phyloP scores from a whole-genome alignment of 352 stramenopile genomes.

The Globisporangium recalcitrans region DNA sequence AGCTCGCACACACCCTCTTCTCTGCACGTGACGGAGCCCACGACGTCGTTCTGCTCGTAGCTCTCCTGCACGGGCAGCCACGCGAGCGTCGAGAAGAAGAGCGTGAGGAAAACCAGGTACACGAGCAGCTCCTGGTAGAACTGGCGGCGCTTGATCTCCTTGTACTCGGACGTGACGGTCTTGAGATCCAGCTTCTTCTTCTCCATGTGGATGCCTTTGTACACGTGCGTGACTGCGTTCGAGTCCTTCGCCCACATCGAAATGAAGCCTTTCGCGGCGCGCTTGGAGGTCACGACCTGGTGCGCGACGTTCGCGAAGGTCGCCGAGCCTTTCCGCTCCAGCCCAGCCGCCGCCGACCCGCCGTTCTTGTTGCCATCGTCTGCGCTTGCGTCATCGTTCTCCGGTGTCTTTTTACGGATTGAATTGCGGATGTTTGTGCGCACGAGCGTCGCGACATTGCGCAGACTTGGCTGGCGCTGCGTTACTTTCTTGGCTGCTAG shows the following conservation, averaged over 20 bases:
- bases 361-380: not conserved
- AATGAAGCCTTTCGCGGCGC: constrained; percentile 63
- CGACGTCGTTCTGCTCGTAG: constrained; percentile 84
- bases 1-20: constrained; percentile 79
- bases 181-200: constrained; percentile 86
- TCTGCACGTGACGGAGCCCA: constrained; percentile 66
- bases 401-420: constrained; percentile 8
- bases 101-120: constrained; percentile 68
- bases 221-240: constrained; percentile 43
- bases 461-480: constrained; percentile 41
- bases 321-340: constrained; percentile 20
- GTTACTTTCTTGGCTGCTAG: constrained; percentile 23
- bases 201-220: constrained; percentile 86
- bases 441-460: constrained; percentile 59
- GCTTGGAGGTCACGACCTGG: constrained; percentile 65
- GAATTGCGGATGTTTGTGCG: constrained; percentile 54
- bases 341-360: not conserved
- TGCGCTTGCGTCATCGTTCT: constrained; percentile 1
- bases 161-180: constrained; percentile 74
- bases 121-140: constrained; percentile 88
- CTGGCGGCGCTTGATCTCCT: constrained; percentile 81
- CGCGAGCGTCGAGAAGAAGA: constrained; percentile 75
- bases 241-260: constrained; percentile 68
- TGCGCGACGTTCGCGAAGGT: constrained; percentile 74
- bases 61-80: constrained; percentile 79